Conservation (phyloP, 495 filamentous ascomycete genomes). For the Hypomontagnella submonticulosa region DNA sequence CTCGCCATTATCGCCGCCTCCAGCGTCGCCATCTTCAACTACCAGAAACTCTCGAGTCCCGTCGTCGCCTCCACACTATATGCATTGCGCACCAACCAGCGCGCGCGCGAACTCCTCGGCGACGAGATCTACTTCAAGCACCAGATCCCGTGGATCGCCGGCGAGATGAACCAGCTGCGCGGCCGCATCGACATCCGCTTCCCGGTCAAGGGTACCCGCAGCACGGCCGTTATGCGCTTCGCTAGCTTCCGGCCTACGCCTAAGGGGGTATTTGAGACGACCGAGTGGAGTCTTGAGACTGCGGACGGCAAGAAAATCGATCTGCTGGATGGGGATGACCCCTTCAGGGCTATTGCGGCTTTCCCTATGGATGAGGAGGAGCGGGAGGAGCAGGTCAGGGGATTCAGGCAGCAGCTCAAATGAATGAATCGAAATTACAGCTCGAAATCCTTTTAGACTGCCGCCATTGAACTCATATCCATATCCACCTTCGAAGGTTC, state of each 20-base stretch:
- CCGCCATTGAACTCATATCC: not conserved
- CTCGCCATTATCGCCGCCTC: slow-evolving; percentile 68
- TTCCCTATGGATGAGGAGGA: slow-evolving; percentile 52
- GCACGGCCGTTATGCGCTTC: slow-evolving; percentile 81
- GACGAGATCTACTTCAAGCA: slow-evolving; percentile 92
- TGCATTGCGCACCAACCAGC: slow-evolving; percentile 81
- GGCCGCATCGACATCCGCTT: slow-evolving; percentile 90
- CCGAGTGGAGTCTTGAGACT: slow-evolving; percentile 79
- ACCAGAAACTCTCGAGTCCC: slow-evolving; percentile 87
- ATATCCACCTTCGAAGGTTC: not conserved
- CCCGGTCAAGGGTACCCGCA: slow-evolving; percentile 84
- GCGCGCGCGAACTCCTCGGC: slow-evolving; percentile 79
- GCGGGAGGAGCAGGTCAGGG: slow-evolving; percentile 49
- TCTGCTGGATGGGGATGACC: slow-evolving; percentile 72
- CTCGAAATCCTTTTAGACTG: not conserved
- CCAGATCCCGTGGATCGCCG: slow-evolving; percentile 92
- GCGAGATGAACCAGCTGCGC: slow-evolving; percentile 93
- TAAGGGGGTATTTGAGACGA: slow-evolving; percentile 78
- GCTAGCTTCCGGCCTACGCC: slow-evolving; percentile 76
- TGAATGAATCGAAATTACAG: slow-evolving; percentile 23
- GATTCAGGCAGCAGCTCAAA: slow-evolving; percentile 57
- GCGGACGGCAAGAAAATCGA: slow-evolving; percentile 73
- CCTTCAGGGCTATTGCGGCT: slow-evolving; percentile 61
- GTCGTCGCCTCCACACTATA: slow-evolving; percentile 89
- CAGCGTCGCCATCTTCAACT: slow-evolving; percentile 93